Evolutionary conservation across 352 stramenopile genomes (phyloP).

Genomic region (Phytophthora hybrid): DNA sequence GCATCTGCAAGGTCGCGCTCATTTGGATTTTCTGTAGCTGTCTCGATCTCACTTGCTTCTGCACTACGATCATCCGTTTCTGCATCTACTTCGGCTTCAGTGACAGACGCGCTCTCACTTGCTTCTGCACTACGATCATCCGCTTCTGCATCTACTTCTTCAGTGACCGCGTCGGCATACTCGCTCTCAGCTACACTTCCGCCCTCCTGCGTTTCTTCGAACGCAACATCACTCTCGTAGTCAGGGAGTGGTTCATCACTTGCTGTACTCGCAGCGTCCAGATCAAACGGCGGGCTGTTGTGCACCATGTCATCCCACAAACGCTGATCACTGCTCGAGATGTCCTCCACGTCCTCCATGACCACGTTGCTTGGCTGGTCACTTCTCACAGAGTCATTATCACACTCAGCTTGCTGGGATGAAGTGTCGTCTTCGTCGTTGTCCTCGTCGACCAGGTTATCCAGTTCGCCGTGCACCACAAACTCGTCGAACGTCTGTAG

Average conservation of each 20-base stretch:
- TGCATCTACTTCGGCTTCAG: not conserved
- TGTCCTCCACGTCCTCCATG: no score
- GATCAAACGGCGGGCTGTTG: no score
- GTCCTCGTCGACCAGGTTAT: slow-evolving; percentile 8
- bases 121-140: no score
- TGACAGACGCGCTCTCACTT: no score
- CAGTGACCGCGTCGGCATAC: no score
- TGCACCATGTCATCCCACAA: no score
- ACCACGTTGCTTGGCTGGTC: no score
- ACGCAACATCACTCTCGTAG: slow-evolving; percentile 11
- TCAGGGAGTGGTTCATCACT: not conserved
- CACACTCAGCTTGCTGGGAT: not conserved
- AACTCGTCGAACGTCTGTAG: slow-evolving; percentile 10
- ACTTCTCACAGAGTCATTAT: no score
- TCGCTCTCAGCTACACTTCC: slow-evolving; percentile 2
- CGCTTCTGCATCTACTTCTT: no score
- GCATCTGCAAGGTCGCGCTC: not conserved
- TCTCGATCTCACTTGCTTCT: not conserved
- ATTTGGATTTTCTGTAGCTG: not conserved
- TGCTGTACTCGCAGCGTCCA: no score
- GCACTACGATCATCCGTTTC: not conserved
- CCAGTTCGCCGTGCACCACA: slow-evolving; percentile 4
- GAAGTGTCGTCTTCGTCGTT: slow-evolving; percentile 6
- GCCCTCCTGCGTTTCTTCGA: slow-evolving; percentile 16
- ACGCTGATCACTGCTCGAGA: no score